Base-by-base conservation (phyloP, 352 stramenopile genomes). In the Phytophthora citricola region DNA sequence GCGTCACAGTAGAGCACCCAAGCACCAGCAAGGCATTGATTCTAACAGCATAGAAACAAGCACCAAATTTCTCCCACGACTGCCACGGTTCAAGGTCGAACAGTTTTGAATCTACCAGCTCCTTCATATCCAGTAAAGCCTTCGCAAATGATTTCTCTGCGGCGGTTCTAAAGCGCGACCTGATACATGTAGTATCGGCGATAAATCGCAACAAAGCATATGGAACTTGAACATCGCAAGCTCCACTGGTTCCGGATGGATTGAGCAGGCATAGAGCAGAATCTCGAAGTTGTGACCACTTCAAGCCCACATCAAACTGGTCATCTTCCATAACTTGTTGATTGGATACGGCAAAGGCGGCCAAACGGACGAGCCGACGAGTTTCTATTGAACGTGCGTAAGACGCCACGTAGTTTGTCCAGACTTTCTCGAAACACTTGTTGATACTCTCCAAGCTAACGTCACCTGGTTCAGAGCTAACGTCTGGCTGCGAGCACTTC, bases 11-110 rank as follows among this genome's bases (percentile, higher is more conserved):
- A 29, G 46, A 63, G 48, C 53, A n/a, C 4, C 54, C 58, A 66
- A 79, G 54, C 63, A 64, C 41, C 67, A 73, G 26, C 43, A 71
- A 64, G 26, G 61, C 65, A 61, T 73, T 71, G n/a, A 78, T 78
- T 73, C 59, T 65, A 41, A 77, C 46, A 20, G 59, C 68, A 73
- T 81, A 73, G 27, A 81, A 75, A n/a, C 56, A 76, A 66, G 68
- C 59, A 66, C 73, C 73, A 29, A 81, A 71, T 11, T 71, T 68
- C 27, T 68, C 58, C 52, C 52, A 62, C 4, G 20, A 61, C 38
- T 56, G 52, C 47, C 59, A 66, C 11, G 46, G 5, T 36, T 62
- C 46, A 50, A 54, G 5, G 3, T 22, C 3, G n/a, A 50, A 59
- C 53, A 62, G 51, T 24, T 3, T 34, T 5, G 8, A 12, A 20